Evolutionary conservation across 371 early-diverging fungal species (phyloP).

Genomic region (Mortierella sp.): DNA sequence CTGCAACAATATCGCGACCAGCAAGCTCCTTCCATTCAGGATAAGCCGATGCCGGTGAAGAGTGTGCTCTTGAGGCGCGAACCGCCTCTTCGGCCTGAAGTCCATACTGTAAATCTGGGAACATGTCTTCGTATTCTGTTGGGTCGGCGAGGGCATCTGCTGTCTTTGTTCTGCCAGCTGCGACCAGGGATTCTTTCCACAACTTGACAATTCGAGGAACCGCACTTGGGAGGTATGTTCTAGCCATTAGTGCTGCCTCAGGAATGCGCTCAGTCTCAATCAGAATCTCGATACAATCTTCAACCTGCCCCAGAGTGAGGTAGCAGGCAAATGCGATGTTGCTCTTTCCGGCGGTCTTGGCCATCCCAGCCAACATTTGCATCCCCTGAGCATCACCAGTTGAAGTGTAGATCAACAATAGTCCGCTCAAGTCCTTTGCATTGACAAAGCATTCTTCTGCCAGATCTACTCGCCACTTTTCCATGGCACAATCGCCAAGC

Average conservation of each 20-base stretch:
- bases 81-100: constrained; percentile 65
- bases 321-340: constrained; percentile 93
- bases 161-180: constrained; percentile 78
- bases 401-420: constrained; percentile 91
- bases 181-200: constrained; percentile 84
- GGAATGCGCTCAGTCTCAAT: constrained; percentile 89
- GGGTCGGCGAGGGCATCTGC: constrained; percentile 94
- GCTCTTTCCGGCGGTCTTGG: constrained; percentile 83
- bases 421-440: constrained; percentile 90
- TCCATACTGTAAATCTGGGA: constrained; percentile 78
- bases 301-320: constrained; percentile 78
- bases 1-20: constrained; percentile 67
- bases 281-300: constrained; percentile 86
- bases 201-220: constrained; percentile 78
- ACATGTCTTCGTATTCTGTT: constrained; percentile 83
- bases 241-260: constrained; percentile 96
- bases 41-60: constrained; percentile 62
- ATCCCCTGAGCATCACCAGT: constrained; percentile 86
- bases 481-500: constrained; percentile 91
- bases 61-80: constrained; percentile 39
- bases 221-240: constrained; percentile 88
- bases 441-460: constrained; percentile 93
- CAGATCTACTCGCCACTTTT: constrained; percentile 85
- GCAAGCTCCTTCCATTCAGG: constrained; percentile 67
- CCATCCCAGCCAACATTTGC: constrained; percentile 78